These are phyloP conservation scores for Dillenia turbinata DNA, from an alignment of 164 flowering plant genomes.

Conservation along the genomic window DNA sequence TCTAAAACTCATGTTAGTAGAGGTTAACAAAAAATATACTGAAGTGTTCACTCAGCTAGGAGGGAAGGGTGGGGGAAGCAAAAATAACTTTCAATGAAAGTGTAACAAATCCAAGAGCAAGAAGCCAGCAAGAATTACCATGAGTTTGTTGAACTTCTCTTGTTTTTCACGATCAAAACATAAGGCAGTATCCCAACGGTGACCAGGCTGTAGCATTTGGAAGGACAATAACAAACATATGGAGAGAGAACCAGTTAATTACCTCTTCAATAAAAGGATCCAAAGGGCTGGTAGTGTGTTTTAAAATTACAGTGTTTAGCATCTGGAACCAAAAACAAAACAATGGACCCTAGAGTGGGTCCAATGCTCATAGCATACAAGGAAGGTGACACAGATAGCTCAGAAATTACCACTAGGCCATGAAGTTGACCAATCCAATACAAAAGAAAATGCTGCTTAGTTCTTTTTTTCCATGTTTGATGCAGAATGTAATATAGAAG, in stretches of 20 bases:
- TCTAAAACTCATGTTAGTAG: conserved; percentile 87
- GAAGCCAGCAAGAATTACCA: conserved; percentile 53
- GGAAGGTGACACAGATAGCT: too few relatives aligned
- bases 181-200: conserved; percentile 64
- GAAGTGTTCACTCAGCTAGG: conserved; percentile 12
- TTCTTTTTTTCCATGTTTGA: too few relatives aligned
- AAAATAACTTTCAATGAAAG: conserved; percentile 5
- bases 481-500: too few relatives aligned
- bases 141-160: conserved; percentile 97
- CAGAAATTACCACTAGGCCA: too few relatives aligned
- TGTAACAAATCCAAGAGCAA: neutral
- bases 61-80: neutral
- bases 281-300: too few relatives aligned
- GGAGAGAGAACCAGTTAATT: neutral
- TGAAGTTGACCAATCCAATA: too few relatives aligned
- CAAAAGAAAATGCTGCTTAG: too few relatives aligned
- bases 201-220: conserved; percentile 42
- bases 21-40: conserved; percentile 22
- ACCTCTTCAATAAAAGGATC: too few relatives aligned
- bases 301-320: too few relatives aligned
- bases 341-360: too few relatives aligned
- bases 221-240: conserved; percentile 1
- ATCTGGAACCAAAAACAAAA: too few relatives aligned
- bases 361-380: too few relatives aligned
- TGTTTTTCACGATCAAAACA: conserved; percentile 84